A percentile compares a stretch with the other conserved stretches of the same genome.
These are phyloP conservation scores for Phytophthora tubulina DNA, from an alignment of 352 stramenopile species.

Conservation along the genomic window DNA sequence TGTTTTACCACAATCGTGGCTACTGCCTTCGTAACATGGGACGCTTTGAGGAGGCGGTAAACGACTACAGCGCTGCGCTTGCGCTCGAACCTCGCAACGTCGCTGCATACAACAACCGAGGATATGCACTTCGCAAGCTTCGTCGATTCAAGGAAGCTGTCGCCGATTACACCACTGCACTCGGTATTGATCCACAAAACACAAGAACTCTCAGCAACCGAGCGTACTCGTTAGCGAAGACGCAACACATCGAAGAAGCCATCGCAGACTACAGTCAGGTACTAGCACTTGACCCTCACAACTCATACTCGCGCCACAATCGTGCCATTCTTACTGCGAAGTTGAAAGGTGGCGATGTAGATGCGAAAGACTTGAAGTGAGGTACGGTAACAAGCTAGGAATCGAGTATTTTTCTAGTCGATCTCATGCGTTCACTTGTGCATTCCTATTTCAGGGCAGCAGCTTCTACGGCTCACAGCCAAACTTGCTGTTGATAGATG, in stretches of 20 bases:
- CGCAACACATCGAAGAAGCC: slow-evolving; percentile 67
- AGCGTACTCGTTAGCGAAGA: slow-evolving; percentile 88
- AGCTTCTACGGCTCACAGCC: slow-evolving; percentile 5
- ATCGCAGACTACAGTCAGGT: slow-evolving; percentile 84
- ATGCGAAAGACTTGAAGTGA: slow-evolving; percentile 52
- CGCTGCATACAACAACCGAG: slow-evolving; percentile 86
- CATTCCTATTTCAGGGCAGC: slow-evolving; percentile 13
- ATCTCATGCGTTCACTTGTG: slow-evolving; percentile 2
- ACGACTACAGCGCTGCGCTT: slow-evolving; percentile 75
- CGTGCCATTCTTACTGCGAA: slow-evolving; percentile 84
- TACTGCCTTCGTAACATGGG: slow-evolving; percentile 88
- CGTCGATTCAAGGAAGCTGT: slow-evolving; percentile 73
- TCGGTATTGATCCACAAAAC: slow-evolving; percentile 78
- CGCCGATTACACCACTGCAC: slow-evolving; percentile 77
- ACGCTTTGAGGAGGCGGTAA: slow-evolving; percentile 72
- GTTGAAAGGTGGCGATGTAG: slow-evolving; percentile 55
- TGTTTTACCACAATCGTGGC: slow-evolving; percentile 89
- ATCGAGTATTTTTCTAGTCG: slow-evolving; percentile 20
- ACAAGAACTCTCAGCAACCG: slow-evolving; percentile 88
- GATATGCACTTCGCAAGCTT: slow-evolving; percentile 85
- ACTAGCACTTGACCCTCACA: slow-evolving; percentile 73
- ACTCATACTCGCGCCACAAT: slow-evolving; percentile 89
- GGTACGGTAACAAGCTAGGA: background rate
- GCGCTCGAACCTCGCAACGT: slow-evolving; percentile 74
- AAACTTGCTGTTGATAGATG: slow-evolving; percentile 21